A percentile compares a stretch with the other conserved stretches of the same genome.
Evolutionary conservation across 2,329 filamentous ascomycete genomes (phyloP).

Genomic region (Alternaria burnsii): DNA sequence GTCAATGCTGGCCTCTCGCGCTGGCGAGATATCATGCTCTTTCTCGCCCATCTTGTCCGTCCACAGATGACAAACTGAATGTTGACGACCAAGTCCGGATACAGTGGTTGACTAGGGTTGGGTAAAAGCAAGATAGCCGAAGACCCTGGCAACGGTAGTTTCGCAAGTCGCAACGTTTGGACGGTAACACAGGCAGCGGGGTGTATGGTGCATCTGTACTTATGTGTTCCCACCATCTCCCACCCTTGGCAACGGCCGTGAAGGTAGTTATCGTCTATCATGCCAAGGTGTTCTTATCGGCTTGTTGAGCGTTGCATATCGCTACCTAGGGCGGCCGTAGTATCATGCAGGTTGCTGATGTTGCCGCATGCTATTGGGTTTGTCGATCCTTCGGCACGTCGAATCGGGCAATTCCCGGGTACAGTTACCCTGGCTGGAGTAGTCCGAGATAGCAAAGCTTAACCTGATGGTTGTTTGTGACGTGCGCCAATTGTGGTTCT

Average conservation of each 20-base stretch:
- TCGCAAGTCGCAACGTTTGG: background rate
- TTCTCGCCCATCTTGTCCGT: slow-evolving; percentile 34
- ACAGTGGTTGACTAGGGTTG: background rate
- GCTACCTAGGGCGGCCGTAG: slow-evolving; percentile 18
- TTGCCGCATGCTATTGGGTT: slow-evolving; percentile 13
- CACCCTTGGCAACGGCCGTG: slow-evolving; percentile 29
- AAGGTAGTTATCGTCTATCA: slow-evolving; percentile 25
- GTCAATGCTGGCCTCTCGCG: slow-evolving; percentile 35
- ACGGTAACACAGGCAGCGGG: background rate
- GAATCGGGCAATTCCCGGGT: slow-evolving; percentile 31
- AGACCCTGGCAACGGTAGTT: background rate
- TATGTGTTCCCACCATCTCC: slow-evolving; percentile 3
- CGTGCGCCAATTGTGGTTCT: background rate
- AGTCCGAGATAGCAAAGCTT: slow-evolving; percentile 1
- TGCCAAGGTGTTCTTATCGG: slow-evolving; percentile 14
- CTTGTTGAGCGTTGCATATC: slow-evolving; percentile 24
- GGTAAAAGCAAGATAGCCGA: background rate
- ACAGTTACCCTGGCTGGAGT: slow-evolving; percentile 20
- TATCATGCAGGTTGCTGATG: slow-evolving; percentile 19
- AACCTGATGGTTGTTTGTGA: background rate
- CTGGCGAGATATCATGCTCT: slow-evolving; percentile 30
- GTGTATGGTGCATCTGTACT: slow-evolving; percentile 8
- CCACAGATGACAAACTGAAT: background rate
- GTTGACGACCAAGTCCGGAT: background rate
- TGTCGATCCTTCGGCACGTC: slow-evolving; percentile 34